These are phyloP conservation scores for Aureobasidium uvarum DNA, from an alignment of 2,329 filamentous ascomycete species.

Conservation along the genomic window DNA sequence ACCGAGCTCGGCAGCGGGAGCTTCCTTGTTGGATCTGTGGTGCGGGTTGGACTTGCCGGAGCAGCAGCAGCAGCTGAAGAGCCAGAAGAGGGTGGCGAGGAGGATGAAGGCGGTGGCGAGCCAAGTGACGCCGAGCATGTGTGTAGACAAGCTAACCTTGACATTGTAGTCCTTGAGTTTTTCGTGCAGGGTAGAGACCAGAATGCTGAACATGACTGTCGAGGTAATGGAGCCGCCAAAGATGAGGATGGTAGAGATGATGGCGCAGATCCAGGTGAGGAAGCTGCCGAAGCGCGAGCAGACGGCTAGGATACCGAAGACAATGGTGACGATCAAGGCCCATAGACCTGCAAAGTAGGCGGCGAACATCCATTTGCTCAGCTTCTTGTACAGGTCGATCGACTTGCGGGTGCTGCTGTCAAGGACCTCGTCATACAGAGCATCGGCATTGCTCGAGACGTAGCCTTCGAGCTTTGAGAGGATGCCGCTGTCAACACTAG, in stretches of 20 bases:
- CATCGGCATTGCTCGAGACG: constrained; percentile 33
- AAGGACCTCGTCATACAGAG: constrained; percentile 49
- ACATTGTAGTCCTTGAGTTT: constrained; percentile 71
- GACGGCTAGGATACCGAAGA: constrained; percentile 77
- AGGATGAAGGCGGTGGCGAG: constrained; percentile 74
- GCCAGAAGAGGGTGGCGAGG: constrained; percentile 81
- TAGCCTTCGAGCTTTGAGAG: constrained; percentile 55
- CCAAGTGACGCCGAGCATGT: constrained; percentile 73
- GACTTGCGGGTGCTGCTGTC: constrained; percentile 65
- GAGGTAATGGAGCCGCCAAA: constrained; percentile 68
- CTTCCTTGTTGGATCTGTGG: constrained; percentile 42
- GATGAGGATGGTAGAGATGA: constrained; percentile 56
- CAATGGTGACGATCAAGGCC: constrained; percentile 66
- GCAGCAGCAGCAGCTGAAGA: constrained; percentile 90
- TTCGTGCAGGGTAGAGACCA: constrained; percentile 66
- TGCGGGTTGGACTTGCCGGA: constrained; percentile 59
- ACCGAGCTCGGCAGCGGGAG: constrained; percentile 34
- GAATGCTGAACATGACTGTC: constrained; percentile 68
- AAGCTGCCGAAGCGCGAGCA: constrained; percentile 81
- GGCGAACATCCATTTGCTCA: constrained; percentile 79
- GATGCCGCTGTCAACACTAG: constrained; percentile 37
- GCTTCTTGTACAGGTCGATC: constrained; percentile 69
- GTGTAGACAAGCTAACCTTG: constrained; percentile 61
- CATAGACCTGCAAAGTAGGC: constrained; percentile 73
- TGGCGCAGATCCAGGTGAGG: constrained; percentile 73